Evolutionary conservation across 2,329 filamentous ascomycete species (phyloP).

Genomic region (Microdochium nivale): DNA sequence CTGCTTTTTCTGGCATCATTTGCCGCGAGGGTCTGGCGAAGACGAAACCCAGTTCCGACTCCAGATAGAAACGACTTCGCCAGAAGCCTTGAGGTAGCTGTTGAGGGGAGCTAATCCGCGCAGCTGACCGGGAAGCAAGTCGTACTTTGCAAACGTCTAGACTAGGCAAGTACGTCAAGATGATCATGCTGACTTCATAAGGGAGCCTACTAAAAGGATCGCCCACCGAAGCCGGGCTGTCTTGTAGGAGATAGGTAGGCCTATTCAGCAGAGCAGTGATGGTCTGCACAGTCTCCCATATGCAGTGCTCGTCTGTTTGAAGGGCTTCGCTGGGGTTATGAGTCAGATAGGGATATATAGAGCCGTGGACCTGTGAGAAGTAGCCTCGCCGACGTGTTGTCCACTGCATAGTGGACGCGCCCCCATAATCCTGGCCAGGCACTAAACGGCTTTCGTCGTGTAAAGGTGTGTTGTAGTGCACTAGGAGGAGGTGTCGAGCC

Average conservation of each 20-base stretch:
- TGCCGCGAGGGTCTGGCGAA: conserved; percentile 7
- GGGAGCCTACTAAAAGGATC: conserved; percentile 10
- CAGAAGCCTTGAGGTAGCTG: conserved; percentile 11
- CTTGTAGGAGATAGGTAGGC: not conserved
- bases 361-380: conserved; percentile 3
- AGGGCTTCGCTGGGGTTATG: conserved; percentile 9
- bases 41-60: conserved; percentile 11
- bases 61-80: conserved; percentile 9
- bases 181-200: conserved; percentile 10
- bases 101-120: conserved; percentile 4
- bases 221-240: not conserved
- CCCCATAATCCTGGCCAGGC: conserved; percentile 9
- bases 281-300: conserved; percentile 1
- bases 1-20: conserved; percentile 4
- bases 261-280: not conserved
- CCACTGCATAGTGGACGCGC: conserved; percentile 4
- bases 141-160: conserved; percentile 8
- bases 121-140: conserved; percentile 9
- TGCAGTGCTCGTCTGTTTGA: conserved; percentile 4
- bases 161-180: conserved; percentile 8
- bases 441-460: not conserved
- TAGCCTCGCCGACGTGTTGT: conserved; percentile 1
- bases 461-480: conserved; percentile 11
- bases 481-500: conserved; percentile 9
- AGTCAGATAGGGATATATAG: conserved; percentile 7